Base-by-base conservation (phyloP, 192 early-diverging fungal genomes). In the Umbelopsis isabellina region DNA sequence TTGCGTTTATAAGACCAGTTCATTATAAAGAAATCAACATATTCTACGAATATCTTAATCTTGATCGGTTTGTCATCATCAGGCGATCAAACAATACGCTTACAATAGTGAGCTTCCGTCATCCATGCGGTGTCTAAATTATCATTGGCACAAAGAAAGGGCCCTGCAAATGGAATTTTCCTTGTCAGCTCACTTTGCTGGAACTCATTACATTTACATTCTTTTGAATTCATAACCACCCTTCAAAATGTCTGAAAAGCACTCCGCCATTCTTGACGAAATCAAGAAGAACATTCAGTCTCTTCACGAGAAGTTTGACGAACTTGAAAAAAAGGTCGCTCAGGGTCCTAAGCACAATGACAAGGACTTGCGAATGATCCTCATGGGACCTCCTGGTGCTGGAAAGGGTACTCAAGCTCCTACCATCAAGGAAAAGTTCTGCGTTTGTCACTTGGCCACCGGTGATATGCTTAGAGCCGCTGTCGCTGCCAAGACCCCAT, bases 381-480 rank as follows among this genome's bases (percentile, higher is more conserved):
- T 98, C 85, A 94, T 96, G 89, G 94, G 94, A 53, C 94, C 95
- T 21, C 94, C 94, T 49, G 94, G 95, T 83, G 91, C 89, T 27
- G 92, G 91, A 87, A 89, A 81, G 84, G 85, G 64, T 45, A 66
- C 96, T 65, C 96, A 98, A 87, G 94, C 97, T 20, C 97, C 97
- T 61, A 83, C 77, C 64, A 98, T 99, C 81, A 97, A 97, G 90
- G 95, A 98, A 35, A 87, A 90, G 78, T 98, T 89, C 87, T 95
- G 94, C 78, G 88, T 94, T 50, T 99, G 98, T 85, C 98, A 99
- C 84, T 89, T 99, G 80, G 96, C 98, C 27, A 99, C 98, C 35
- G 95, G 95, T 75, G 98, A 99, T 80, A 99, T 99, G 98, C 89
- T 99, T 64, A 90, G 98, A 66, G 97, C 96, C 30, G 97, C 96